Evolutionary conservation across 208 protist species (phyloP).

Genomic region (Leptomonas seymouri): DNA sequence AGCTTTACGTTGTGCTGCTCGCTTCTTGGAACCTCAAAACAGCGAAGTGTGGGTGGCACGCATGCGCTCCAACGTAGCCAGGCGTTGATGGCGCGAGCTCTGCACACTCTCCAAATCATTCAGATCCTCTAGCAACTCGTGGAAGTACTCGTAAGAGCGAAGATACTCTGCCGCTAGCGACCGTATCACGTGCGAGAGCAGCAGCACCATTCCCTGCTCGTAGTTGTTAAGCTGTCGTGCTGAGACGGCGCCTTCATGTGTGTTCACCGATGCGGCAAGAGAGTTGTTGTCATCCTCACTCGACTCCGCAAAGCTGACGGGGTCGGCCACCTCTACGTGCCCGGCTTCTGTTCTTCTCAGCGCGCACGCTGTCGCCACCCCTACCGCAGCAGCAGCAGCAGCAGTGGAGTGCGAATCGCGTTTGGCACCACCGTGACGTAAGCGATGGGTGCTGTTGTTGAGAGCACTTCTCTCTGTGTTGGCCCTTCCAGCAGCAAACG

Average conservation of each 20-base stretch:
- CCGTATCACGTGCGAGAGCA: constrained; percentile 75
- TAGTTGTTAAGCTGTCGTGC: constrained; percentile 52
- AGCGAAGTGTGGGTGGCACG: constrained; percentile 58
- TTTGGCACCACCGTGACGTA: not conserved
- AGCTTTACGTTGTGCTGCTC: not conserved
- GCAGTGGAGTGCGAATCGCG: too few species aligned
- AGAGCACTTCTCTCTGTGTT: not conserved
- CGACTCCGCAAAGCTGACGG: constrained; percentile 7
- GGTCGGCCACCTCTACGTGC: constrained; percentile 5
- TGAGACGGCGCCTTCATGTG: constrained; percentile 5
- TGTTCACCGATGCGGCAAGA: constrained; percentile 10
- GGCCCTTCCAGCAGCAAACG: not conserved
- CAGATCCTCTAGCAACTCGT: constrained; percentile 68
- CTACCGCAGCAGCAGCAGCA: not conserved
- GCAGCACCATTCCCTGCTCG: constrained; percentile 76
- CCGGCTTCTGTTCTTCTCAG: not conserved
- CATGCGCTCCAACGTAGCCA: constrained; percentile 72
- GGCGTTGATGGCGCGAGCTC: constrained; percentile 47
- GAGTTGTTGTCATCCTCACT: constrained; percentile 10
- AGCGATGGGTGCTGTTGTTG: not conserved
- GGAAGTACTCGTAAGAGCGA: constrained; percentile 49
- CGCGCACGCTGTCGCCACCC: not conserved
- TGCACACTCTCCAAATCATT: constrained; percentile 70
- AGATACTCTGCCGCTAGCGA: constrained; percentile 51
- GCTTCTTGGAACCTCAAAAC: constrained; percentile 9